A percentile compares a stretch with the other conserved stretches of the same genome.
Evolutionary conservation across 2,329 filamentous ascomycete genomes (phyloP).

Genomic region (Neofusicoccum cordaticola): DNA sequence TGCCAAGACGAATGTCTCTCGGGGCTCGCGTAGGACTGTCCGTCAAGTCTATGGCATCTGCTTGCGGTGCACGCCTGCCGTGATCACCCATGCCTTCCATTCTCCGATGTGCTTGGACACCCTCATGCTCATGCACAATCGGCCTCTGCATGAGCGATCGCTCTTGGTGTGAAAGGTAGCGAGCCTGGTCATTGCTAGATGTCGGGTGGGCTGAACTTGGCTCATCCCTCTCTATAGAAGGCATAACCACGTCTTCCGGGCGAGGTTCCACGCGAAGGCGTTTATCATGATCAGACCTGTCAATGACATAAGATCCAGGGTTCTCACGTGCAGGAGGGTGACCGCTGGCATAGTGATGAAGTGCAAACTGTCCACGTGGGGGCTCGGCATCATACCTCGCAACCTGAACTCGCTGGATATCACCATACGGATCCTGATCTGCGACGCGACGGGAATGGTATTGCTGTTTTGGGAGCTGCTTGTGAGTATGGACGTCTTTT

Average conservation of each 20-base stretch:
- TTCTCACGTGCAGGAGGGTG: not conserved
- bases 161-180: constrained; percentile 14
- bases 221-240: constrained; percentile 8
- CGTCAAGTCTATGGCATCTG: constrained; percentile 1
- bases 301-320: not conserved
- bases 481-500: not conserved
- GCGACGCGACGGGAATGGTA: not conserved
- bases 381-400: constrained; percentile 5
- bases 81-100: not conserved
- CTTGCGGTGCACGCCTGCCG: not conserved
- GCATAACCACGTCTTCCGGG: not conserved
- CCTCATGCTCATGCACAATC: not conserved
- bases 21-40: not conserved
- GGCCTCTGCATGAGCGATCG: constrained; percentile 11
- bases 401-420: not conserved
- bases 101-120: not conserved
- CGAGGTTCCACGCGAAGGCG: not conserved
- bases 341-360: not conserved
- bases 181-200: not conserved
- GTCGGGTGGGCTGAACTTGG: not conserved
- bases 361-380: not conserved
- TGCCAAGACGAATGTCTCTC: not conserved
- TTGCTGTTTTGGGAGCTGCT: not conserved
- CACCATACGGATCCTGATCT: not conserved
- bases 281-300: constrained; percentile 3